Conservation (phyloP, 1,284 basidiomycete genomes). For the Bondarzewia mesenterica region DNA sequence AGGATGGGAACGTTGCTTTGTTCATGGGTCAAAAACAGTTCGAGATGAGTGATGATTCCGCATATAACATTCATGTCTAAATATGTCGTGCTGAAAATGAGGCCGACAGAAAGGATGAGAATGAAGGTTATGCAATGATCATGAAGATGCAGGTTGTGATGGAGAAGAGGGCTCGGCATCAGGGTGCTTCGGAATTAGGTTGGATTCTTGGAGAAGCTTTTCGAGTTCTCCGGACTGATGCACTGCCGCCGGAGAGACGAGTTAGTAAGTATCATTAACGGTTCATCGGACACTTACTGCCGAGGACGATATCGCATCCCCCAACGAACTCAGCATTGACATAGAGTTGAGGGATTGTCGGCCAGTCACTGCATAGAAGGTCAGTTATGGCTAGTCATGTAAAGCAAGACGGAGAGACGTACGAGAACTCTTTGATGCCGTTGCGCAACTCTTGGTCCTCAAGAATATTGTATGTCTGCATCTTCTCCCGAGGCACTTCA, state of each 20-base stretch:
- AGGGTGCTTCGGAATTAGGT: slow-evolving; percentile 43
- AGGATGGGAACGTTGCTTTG: too few species aligned
- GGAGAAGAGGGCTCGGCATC: slow-evolving; percentile 15
- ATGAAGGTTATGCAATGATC: too few species aligned
- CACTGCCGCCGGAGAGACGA: slow-evolving; percentile 45
- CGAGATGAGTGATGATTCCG: too few species aligned
- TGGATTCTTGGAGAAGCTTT: slow-evolving; percentile 67
- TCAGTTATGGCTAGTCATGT: not conserved
- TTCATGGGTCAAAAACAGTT: too few species aligned
- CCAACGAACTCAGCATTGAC: slow-evolving; percentile 94
- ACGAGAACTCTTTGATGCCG: slow-evolving; percentile 96
- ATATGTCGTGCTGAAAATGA: too few species aligned
- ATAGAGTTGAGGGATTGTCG: slow-evolving; percentile 95
- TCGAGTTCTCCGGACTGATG: slow-evolving; percentile 95
- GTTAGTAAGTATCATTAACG: slow-evolving; percentile 1
- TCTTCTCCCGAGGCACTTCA: slow-evolving; percentile 70
- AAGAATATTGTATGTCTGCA: slow-evolving; percentile 87
- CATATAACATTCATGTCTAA: too few species aligned
- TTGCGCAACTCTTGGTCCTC: slow-evolving; percentile 78
- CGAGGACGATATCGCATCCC: slow-evolving; percentile 91
- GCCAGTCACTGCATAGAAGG: slow-evolving; percentile 72
- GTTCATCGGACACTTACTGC: slow-evolving; percentile 54
- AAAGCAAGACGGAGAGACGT: slow-evolving; percentile 20
- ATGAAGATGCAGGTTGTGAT: slow-evolving; percentile 15
- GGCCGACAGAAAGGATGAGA: too few species aligned